Evolutionary conservation across 768 basidiomycete species (phyloP).

Genomic region (Rossbeevera mucosa): DNA sequence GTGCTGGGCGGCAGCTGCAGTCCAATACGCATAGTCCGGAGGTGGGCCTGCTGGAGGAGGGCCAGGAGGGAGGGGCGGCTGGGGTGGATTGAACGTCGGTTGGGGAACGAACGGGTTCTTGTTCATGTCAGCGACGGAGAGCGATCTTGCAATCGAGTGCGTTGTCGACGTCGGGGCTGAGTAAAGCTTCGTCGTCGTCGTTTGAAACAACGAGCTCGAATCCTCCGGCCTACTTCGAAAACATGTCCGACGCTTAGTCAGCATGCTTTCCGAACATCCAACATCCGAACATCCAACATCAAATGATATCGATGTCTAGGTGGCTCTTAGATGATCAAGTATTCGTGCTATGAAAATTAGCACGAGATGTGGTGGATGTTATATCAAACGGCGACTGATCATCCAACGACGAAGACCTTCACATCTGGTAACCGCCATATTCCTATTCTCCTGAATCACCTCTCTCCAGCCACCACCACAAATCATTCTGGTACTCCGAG

Average conservation of each 20-base stretch:
- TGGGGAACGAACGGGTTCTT: conserved; percentile 80
- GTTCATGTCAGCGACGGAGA: conserved; percentile 50
- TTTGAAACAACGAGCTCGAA: conserved; percentile 21
- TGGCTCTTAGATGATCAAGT: background rate
- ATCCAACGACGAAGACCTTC: background rate
- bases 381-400: background rate
- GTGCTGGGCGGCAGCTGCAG: conserved; percentile 48
- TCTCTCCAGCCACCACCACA: background rate
- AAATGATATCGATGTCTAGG: background rate
- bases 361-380: background rate
- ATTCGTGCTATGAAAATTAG: background rate
- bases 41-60: conserved; percentile 70
- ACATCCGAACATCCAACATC: background rate
- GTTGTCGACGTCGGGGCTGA: conserved; percentile 9
- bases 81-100: conserved; percentile 62
- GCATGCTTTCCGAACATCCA: background rate
- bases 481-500: background rate
- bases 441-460: background rate
- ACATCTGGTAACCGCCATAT: background rate
- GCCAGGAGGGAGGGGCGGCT: conserved; percentile 77
- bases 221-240: conserved; percentile 9
- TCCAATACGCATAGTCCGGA: conserved; percentile 79
- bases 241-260: conserved; percentile 25
- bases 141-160: conserved; percentile 10
- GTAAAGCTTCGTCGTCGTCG: conserved; percentile 19